These are phyloP conservation scores for Cyberlindnera misumaiensis DNA, from an alignment of 805 yeast genomes.

Conservation along the genomic window DNA sequence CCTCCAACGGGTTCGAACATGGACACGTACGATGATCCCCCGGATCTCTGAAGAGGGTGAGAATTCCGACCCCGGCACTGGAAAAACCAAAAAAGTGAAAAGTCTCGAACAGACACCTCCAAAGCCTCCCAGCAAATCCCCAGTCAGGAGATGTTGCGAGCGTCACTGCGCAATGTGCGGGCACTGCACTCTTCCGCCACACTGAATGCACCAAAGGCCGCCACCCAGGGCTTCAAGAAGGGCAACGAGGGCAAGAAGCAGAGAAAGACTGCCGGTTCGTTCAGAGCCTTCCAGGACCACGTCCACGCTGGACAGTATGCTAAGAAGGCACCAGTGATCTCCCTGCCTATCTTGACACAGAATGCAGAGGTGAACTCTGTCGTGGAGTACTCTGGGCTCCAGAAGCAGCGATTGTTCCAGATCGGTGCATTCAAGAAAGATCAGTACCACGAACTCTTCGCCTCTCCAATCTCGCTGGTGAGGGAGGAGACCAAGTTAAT, in stretches of 20 bases:
- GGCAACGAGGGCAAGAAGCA: slow-evolving; percentile 7
- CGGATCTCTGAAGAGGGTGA: no score
- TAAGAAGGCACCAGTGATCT: slow-evolving; percentile 21
- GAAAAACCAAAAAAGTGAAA: no score
- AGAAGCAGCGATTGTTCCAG: slow-evolving; percentile 37
- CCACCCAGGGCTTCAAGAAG: slow-evolving; percentile 13
- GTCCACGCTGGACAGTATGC: slow-evolving; percentile 23
- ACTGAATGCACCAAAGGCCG: slow-evolving; percentile 10
- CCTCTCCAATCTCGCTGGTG: slow-evolving; percentile 51
- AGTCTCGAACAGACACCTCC: no score
- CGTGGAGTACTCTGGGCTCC: slow-evolving; percentile 31
- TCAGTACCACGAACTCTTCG: slow-evolving; percentile 63
- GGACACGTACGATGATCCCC: no score
- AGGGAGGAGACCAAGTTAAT: slow-evolving; percentile 41
- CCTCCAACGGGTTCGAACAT: no score
- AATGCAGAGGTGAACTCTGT: slow-evolving; percentile 24
- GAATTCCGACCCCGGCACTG: no score
- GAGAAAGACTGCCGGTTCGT: slow-evolving; percentile 17
- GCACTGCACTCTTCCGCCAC: neutral
- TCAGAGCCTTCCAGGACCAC: slow-evolving; percentile 16
- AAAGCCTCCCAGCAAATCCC: no score
- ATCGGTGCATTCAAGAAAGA: slow-evolving; percentile 61
- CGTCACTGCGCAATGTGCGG: slow-evolving; percentile 1
- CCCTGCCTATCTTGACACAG: slow-evolving; percentile 17
- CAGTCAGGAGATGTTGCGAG: slow-evolving; percentile 7